Conservation (phyloP, 495 filamentous ascomycete species). For the Penicillium atrosanguineum region DNA sequence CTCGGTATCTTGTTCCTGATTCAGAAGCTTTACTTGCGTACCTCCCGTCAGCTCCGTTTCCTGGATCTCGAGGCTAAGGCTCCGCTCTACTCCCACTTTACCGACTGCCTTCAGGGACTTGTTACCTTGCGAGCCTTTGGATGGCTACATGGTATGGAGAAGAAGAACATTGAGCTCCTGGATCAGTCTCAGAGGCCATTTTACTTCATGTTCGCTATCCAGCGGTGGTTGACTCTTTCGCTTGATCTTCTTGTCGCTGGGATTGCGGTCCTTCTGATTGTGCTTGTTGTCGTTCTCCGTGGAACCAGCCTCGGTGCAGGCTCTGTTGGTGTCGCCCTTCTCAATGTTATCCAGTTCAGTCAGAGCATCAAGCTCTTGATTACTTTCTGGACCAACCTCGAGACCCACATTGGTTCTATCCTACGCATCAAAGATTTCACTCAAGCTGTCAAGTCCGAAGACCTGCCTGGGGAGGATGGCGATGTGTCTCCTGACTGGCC, state of each 20-base stretch:
- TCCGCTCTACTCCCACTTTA: conserved; percentile 57
- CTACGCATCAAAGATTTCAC: conserved; percentile 58
- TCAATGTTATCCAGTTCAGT: conserved; percentile 57
- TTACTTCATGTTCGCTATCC: conserved; percentile 55
- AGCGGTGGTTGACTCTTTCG: conserved; percentile 53
- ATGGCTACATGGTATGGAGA: conserved; percentile 46
- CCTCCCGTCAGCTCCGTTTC: conserved; percentile 61
- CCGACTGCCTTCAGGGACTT: conserved; percentile 50
- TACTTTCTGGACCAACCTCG: conserved; percentile 57
- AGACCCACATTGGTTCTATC: conserved; percentile 57
- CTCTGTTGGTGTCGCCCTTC: conserved; percentile 55
- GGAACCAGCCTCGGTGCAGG: conserved; percentile 42
- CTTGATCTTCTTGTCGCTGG: conserved; percentile 49
- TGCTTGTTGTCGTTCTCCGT: conserved; percentile 44
- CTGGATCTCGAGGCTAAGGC: conserved; percentile 62
- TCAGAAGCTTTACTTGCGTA: conserved; percentile 61
- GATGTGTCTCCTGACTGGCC: conserved; percentile 49
- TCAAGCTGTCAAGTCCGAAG: conserved; percentile 47
- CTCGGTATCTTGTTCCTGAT: conserved; percentile 50
- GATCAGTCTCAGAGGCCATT: conserved; percentile 59
- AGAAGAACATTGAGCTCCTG: conserved; percentile 48
- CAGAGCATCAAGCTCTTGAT: conserved; percentile 50
- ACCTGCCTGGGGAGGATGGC: conserved; percentile 38
- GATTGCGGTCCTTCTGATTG: conserved; percentile 47
- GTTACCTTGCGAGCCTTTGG: conserved; percentile 57